These are phyloP conservation scores for Boletus rubroflammeus DNA, from an alignment of 768 basidiomycete species.

Conservation along the genomic window DNA sequence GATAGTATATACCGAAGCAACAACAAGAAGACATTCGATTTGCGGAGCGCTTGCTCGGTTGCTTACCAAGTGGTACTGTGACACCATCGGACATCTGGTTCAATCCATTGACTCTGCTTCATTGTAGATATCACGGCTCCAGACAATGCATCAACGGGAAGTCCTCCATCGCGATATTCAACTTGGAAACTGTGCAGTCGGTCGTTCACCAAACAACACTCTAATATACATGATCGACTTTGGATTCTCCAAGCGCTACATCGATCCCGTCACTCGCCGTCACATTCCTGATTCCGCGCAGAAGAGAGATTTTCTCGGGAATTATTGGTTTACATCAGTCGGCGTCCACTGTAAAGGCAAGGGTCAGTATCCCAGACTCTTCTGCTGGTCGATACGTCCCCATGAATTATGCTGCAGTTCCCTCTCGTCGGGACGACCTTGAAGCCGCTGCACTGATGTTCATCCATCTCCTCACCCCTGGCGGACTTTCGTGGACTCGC, in stretches of 20 bases:
- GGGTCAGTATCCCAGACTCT: constrained; percentile 40
- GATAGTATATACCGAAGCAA: constrained; percentile 57
- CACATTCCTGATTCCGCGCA: constrained; percentile 68
- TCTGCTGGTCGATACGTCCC: constrained; percentile 13
- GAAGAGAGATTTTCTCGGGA: constrained; percentile 75
- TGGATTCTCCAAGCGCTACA: constrained; percentile 76
- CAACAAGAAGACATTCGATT: constrained; percentile 58
- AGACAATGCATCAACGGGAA: constrained; percentile 71
- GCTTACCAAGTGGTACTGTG: constrained; percentile 70
- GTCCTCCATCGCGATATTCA: constrained; percentile 78
- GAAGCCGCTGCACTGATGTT: constrained; percentile 77
- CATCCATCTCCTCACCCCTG: constrained; percentile 74
- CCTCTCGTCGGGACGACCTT: constrained; percentile 74
- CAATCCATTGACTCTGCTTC: constrained; percentile 6
- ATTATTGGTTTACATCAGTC: constrained; percentile 82
- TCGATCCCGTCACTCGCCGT: constrained; percentile 59
- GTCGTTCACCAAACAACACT: constrained; percentile 53
- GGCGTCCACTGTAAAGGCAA: constrained; percentile 74
- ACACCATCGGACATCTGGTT: neutral
- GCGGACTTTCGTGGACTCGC: constrained; percentile 74
- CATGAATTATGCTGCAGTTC: constrained; percentile 45
- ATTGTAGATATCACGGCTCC: constrained; percentile 62
- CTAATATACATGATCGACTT: constrained; percentile 83
- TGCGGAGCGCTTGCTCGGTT: constrained; percentile 69
- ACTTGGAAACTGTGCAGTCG: constrained; percentile 71